Evolutionary conservation across 1,284 basidiomycete genomes (phyloP).

Genomic region (Omphalotus olearius): DNA sequence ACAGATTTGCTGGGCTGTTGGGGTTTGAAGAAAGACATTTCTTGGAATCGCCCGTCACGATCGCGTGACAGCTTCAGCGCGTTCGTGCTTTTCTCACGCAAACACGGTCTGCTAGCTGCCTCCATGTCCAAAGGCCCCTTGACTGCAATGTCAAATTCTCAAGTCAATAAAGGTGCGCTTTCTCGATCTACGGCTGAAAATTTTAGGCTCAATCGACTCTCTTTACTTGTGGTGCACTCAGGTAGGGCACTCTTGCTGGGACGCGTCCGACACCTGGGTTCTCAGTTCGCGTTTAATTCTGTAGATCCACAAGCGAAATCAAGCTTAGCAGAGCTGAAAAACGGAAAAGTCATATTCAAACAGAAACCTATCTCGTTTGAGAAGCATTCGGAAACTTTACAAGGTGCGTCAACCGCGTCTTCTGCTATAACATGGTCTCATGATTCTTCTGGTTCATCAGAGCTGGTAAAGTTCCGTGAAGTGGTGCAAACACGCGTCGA

Average conservation of each 20-base stretch:
- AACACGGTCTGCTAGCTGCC: conserved; percentile 6
- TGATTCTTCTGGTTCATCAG: conserved; percentile 48
- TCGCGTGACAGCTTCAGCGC: conserved; percentile 37
- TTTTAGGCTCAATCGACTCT: neutral
- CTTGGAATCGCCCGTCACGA: conserved; percentile 26
- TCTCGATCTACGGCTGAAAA: neutral
- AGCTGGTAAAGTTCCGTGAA: conserved; percentile 70
- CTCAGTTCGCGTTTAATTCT: conserved; percentile 23
- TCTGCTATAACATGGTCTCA: neutral
- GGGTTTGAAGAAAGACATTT: conserved; percentile 63
- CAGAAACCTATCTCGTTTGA: conserved; percentile 76
- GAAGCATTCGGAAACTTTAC: conserved; percentile 76
- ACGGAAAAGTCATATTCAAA: conserved; percentile 73
- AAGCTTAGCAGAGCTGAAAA: conserved; percentile 59
- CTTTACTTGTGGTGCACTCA: conserved; percentile 1
- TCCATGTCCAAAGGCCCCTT: conserved; percentile 20
- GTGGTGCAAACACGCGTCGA: conserved; percentile 54
- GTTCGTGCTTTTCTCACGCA: conserved; percentile 26
- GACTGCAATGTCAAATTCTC: conserved; percentile 32
- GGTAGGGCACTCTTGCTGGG: conserved; percentile 1
- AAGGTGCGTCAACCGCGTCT: conserved; percentile 46
- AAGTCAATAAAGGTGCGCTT: conserved; percentile 32
- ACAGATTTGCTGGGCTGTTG: conserved; percentile 36
- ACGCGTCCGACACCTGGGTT: neutral
- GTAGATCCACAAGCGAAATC: conserved; percentile 35